Percentiles rank a stretch among this genome's conserved stretches.
These are phyloP conservation scores for Astragalus membranaceus DNA, from an alignment of 306 rosid species.

Conservation along the genomic window DNA sequence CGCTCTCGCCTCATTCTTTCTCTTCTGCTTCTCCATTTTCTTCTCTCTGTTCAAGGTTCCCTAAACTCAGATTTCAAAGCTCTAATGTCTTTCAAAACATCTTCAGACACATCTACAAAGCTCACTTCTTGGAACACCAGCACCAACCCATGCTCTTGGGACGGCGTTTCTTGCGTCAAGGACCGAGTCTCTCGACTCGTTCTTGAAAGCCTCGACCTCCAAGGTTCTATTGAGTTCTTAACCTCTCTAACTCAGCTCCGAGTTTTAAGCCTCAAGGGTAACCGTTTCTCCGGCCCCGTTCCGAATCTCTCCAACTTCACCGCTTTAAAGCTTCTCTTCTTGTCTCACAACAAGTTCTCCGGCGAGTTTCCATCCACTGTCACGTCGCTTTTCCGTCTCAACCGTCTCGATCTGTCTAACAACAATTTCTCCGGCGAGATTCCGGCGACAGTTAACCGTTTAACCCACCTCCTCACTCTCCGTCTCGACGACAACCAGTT, in stretches of 20 bases:
- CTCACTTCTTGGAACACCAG: constrained; percentile 64
- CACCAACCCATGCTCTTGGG: constrained; percentile 56
- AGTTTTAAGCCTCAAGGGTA: constrained; percentile 75
- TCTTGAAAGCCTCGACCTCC: constrained; percentile 64
- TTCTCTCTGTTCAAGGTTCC: constrained; percentile 11
- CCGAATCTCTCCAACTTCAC: constrained; percentile 67
- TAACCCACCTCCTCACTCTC: constrained; percentile 75
- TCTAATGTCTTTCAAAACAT: constrained; percentile 54
- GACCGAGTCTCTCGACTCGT: constrained; percentile 68
- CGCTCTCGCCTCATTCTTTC: not conserved
- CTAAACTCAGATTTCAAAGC: constrained; percentile 43
- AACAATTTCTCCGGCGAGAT: constrained; percentile 67
- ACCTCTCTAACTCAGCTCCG: constrained; percentile 61
- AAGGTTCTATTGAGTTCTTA: constrained; percentile 50
- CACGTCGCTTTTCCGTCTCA: constrained; percentile 49
- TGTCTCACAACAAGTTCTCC: constrained; percentile 60
- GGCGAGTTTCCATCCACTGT: constrained; percentile 52
- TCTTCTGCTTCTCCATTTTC: constrained; percentile 3
- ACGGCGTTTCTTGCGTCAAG: constrained; percentile 53
- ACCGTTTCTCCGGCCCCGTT: constrained; percentile 59
- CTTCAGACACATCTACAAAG: constrained; percentile 45
- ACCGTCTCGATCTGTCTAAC: constrained; percentile 81
- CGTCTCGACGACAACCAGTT: constrained; percentile 60
- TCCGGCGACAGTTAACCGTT: constrained; percentile 44
- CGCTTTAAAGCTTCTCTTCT: constrained; percentile 58